Evolutionary conservation across 176 grass and related monocot genomes (phyloP), one percentile per base, ranked within the genome.

Genomic region (Avena atlantica): DNA sequence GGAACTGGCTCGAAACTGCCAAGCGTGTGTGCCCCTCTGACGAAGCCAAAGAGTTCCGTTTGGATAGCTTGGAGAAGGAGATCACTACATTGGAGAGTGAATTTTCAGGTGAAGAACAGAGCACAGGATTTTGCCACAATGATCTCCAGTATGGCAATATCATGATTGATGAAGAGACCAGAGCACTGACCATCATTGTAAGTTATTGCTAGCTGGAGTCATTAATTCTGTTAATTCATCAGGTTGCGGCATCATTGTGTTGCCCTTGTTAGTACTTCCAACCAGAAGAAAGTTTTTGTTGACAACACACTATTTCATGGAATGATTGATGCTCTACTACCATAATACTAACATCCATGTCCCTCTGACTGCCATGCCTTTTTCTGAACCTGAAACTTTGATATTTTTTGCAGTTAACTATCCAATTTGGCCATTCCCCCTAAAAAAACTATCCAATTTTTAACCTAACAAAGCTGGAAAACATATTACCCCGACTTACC

Each of bases 101-200:
- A 81, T 61, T 95, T 49, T 86, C 88, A 3, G 78, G 47, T 57
- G 87, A 90, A 56, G 31, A 87, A 0, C 89, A 93, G 31, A 81
- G 36, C 52, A 56, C 84, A 78, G 93, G 91, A 45, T 98, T 98
- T 92, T 98, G 93, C 85, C 95, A 98, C 88, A 98, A 98, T 65
- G 95, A 98, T 79, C 93, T 98, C 61, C 93, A 98, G 76, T 98
- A 95, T 85, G 96, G 96, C 20, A 98, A 98, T 72, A 94, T 98
- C 76, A 98, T 98, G 96, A 98, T 98, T 57, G 93, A 98, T 88
- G 93, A 98, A 87, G 88, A 91, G 63, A 88, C 92, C 66, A 91
- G 60, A 60, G 12, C 82, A 31, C 79, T 98, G 23, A 98, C 96
- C 24, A 85, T 98, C 67, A 98, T 98, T 74, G 96, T 98, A 91